These are phyloP conservation scores for Clonostachys solani DNA, from an alignment of 2,329 filamentous ascomycete genomes.

Conservation along the genomic window DNA sequence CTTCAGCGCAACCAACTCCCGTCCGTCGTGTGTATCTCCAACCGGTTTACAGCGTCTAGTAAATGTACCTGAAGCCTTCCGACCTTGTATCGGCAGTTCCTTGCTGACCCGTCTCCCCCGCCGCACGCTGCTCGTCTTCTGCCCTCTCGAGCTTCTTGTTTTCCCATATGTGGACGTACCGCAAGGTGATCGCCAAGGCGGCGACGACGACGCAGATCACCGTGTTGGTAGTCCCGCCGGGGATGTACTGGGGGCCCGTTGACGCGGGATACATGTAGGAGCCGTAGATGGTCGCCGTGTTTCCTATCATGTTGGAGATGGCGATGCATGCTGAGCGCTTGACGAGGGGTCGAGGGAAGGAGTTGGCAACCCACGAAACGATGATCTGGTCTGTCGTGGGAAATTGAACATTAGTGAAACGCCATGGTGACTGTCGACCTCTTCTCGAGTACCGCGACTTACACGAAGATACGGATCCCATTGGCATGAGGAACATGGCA, in stretches of 20 bases:
- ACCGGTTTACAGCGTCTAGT: neutral
- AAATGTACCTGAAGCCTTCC: conserved; percentile 4
- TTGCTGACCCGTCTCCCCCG: neutral
- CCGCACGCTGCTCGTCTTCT: conserved; percentile 29
- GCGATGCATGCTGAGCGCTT: conserved; percentile 63
- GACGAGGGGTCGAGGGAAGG: conserved; percentile 65
- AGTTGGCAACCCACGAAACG: conserved; percentile 65
- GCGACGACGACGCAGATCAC: conserved; percentile 58
- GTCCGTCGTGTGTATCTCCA: no score
- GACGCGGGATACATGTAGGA: conserved; percentile 41
- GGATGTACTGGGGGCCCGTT: conserved; percentile 36
- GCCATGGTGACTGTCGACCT: conserved; percentile 4
- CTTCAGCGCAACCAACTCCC: no score
- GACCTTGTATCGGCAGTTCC: neutral
- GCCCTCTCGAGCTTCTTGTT: conserved; percentile 54
- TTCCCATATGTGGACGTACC: conserved; percentile 51
- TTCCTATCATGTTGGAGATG: conserved; percentile 62
- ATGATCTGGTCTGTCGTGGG: conserved; percentile 41
- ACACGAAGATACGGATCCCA: conserved; percentile 45
- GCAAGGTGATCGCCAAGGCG: conserved; percentile 44
- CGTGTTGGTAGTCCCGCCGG: conserved; percentile 57
- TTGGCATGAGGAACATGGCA: conserved; percentile 58
- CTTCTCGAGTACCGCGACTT: conserved; percentile 2
- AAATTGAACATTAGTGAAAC: conserved; percentile 1
- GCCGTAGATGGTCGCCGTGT: conserved; percentile 44